These are phyloP conservation scores for Floccularia luteovirens DNA, from an alignment of 768 basidiomycete genomes.

Conservation along the genomic window DNA sequence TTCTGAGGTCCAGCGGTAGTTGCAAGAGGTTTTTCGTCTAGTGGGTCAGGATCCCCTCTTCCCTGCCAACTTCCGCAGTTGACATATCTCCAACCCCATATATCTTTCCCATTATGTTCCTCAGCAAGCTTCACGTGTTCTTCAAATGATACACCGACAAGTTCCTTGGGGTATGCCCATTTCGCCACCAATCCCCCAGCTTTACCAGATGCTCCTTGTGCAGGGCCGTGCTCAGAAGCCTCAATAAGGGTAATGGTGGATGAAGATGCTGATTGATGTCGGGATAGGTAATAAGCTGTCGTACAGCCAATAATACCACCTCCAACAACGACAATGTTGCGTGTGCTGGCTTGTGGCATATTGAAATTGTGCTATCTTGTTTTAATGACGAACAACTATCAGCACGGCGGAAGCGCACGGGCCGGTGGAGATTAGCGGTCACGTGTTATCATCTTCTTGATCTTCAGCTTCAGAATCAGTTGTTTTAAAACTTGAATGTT, in stretches of 20 bases:
- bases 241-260: conserved; percentile 59
- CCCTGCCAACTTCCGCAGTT: conserved; percentile 71
- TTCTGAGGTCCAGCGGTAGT: too few relatives aligned
- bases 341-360: conserved; percentile 9
- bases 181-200: conserved; percentile 81
- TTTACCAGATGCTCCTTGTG: conserved; percentile 80
- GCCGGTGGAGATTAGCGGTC: too few relatives aligned
- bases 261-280: conserved; percentile 34
- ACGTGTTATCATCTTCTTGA: too few relatives aligned
- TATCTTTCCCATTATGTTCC: conserved; percentile 55
- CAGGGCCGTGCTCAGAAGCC: conserved; percentile 57
- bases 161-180: conserved; percentile 73
- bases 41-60: conserved; percentile 29
- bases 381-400: neutral
- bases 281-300: conserved; percentile 73
- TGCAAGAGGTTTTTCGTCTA: conserved; percentile 19
- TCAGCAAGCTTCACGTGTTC: conserved; percentile 71
- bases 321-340: conserved; percentile 68
- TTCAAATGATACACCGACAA: conserved; percentile 63
- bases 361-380: conserved; percentile 1
- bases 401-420: conserved; percentile 3
- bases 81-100: conserved; percentile 84
- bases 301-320: conserved; percentile 85
- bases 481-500: too few relatives aligned
- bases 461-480: too few relatives aligned